phyloP scores from a whole-genome alignment of 768 basidiomycete genomes.

The Cystofilobasidium bisporidii region DNA sequence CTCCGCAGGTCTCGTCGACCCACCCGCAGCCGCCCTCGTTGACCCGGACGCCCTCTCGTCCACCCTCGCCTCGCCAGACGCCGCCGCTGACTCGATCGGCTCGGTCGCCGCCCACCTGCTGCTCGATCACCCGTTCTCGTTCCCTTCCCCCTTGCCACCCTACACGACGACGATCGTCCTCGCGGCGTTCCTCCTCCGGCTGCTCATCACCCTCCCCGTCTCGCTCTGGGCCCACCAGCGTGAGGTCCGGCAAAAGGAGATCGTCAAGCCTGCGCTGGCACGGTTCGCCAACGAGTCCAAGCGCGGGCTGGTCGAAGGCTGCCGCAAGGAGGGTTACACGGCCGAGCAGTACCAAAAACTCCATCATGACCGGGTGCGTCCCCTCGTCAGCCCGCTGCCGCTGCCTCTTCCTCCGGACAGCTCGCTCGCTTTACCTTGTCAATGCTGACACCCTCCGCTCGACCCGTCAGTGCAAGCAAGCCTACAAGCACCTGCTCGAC shows the following conservation, averaged over 20 bases:
- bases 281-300: not conserved
- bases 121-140: not conserved
- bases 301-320: not conserved
- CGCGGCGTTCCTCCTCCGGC: not conserved
- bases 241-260: not conserved
- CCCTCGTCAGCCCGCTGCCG: too few relatives aligned
- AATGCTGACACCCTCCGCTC: not conserved
- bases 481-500: not conserved
- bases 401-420: not conserved
- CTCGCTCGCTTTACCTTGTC: too few relatives aligned
- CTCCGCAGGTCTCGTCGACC: not conserved
- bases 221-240: slow-evolving; percentile 12
- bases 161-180: slow-evolving; percentile 13
- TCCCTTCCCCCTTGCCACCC: not conserved
- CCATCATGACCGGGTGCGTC: too few relatives aligned
- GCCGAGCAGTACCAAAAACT: not conserved
- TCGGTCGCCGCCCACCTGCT: not conserved
- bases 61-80: not conserved
- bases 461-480: not conserved
- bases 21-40: not conserved
- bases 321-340: not conserved
- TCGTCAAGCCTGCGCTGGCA: not conserved
- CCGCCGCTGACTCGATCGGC: not conserved
- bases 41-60: slow-evolving; percentile 52
- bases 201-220: slow-evolving; percentile 4